phyloP scores from a whole-genome alignment of 164 flowering plant genomes.

The Cinnamomum micranthum region DNA sequence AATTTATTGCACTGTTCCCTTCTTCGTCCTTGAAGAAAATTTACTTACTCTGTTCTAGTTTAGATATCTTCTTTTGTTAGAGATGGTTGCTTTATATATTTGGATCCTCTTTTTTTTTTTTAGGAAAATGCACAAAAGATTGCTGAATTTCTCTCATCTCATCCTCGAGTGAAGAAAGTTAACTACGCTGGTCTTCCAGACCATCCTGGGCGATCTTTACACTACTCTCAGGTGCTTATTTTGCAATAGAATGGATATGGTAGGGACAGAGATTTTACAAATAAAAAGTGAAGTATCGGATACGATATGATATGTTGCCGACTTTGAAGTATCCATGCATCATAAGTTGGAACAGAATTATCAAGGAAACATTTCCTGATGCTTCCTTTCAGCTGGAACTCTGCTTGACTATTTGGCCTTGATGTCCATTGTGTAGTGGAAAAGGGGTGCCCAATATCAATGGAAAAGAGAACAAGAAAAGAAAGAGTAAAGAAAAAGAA shows the following conservation, averaged over 20 bases:
- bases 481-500: neutral
- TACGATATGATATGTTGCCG: no score
- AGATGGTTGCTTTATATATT: neutral
- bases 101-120: conserved; percentile 1
- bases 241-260: no score
- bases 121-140: conserved; percentile 94
- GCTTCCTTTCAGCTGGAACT: neutral
- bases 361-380: no score
- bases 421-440: neutral
- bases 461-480: neutral
- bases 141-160: conserved; percentile 81
- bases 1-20: neutral
- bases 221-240: conserved; percentile 72
- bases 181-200: conserved; percentile 89
- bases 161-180: conserved; percentile 81
- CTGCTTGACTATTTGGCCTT: neutral
- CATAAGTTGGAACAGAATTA: no score
- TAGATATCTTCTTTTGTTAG: neutral
- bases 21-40: neutral
- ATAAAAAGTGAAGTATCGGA: no score
- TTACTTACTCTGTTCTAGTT: neutral
- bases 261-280: no score
- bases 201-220: conserved; percentile 88
- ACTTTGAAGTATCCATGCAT: no score
- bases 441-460: neutral